These are phyloP conservation scores for Pichia sp. DNA, from an alignment of 1,139 yeast species.

Conservation along the genomic window DNA sequence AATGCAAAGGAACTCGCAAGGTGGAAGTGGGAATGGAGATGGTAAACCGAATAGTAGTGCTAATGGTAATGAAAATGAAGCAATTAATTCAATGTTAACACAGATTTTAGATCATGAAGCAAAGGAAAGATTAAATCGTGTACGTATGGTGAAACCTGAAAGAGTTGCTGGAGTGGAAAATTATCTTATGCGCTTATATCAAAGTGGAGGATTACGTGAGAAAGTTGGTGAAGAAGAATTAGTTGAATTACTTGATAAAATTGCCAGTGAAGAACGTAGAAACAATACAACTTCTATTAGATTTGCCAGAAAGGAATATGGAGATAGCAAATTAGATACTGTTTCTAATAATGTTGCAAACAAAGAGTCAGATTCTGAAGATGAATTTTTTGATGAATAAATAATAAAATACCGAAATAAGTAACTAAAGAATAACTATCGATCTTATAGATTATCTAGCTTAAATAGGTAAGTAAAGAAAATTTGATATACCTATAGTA, in stretches of 20 bases:
- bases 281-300: slow-evolving; percentile 57
- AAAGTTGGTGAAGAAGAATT: slow-evolving; percentile 75
- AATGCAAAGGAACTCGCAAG: slow-evolving; percentile 16
- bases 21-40: background rate
- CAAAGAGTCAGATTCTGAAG: slow-evolving; percentile 29
- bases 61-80: background rate
- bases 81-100: slow-evolving; percentile 41
- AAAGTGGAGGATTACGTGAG: slow-evolving; percentile 68
- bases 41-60: slow-evolving; percentile 3
- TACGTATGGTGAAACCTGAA: slow-evolving; percentile 84
- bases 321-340: slow-evolving; percentile 14
- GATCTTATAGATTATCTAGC: too few species aligned
- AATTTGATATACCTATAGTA: too few species aligned
- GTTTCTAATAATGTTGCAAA: slow-evolving; percentile 5
- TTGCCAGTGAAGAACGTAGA: slow-evolving; percentile 71
- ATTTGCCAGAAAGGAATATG: slow-evolving; percentile 38
- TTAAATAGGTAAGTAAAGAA: too few species aligned
- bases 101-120: slow-evolving; percentile 78
- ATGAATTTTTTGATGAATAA: slow-evolving; percentile 27
- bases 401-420: too few species aligned
- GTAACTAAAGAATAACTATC: too few species aligned
- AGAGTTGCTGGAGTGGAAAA: slow-evolving; percentile 89
- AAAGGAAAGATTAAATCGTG: slow-evolving; percentile 80
- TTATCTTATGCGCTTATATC: slow-evolving; percentile 65
- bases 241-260: slow-evolving; percentile 74